A percentile compares a stretch with the other conserved stretches of the same genome.
These are phyloP conservation scores for Neophaeococcomyces mojaviensis DNA, from an alignment of 2,329 filamentous ascomycete species.

Conservation along the genomic window DNA sequence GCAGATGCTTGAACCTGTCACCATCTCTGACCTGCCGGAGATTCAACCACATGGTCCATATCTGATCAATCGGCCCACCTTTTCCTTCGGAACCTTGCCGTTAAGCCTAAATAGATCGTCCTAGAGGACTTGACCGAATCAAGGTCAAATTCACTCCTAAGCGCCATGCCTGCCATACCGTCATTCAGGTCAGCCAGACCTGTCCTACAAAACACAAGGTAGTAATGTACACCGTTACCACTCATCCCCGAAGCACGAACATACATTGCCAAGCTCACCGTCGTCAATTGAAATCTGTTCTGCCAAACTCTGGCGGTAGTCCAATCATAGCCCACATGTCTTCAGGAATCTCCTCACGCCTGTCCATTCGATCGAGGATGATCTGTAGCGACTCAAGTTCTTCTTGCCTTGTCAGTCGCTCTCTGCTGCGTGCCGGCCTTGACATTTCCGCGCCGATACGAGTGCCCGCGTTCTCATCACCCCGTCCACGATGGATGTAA, in stretches of 20 bases:
- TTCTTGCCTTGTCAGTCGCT: conserved; percentile 8
- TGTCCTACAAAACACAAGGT: not conserved
- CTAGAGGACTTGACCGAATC: no score
- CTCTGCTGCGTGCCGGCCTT: not conserved
- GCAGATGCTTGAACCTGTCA: no score
- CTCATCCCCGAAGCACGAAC: no score
- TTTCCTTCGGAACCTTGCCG: no score
- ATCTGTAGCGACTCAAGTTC: conserved; percentile 52
- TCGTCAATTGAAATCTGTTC: not conserved
- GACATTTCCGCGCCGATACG: not conserved
- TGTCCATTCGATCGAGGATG: conserved; percentile 63
- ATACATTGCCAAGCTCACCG: not conserved
- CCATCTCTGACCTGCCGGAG: no score
- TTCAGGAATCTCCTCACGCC: conserved; percentile 68
- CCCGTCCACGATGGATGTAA: not conserved
- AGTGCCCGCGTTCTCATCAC: not conserved
- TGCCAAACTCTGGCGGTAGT: conserved; percentile 29
- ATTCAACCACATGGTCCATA: no score
- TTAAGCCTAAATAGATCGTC: no score
- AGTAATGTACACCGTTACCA: not conserved
- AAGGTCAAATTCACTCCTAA: no score
- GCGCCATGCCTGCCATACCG: no score
- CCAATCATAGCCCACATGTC: conserved; percentile 72
- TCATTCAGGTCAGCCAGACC: no score
- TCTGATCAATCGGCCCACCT: no score